Conservation (phyloP, 2,329 filamentous ascomycete genomes). For the Ophiostoma quercus region DNA sequence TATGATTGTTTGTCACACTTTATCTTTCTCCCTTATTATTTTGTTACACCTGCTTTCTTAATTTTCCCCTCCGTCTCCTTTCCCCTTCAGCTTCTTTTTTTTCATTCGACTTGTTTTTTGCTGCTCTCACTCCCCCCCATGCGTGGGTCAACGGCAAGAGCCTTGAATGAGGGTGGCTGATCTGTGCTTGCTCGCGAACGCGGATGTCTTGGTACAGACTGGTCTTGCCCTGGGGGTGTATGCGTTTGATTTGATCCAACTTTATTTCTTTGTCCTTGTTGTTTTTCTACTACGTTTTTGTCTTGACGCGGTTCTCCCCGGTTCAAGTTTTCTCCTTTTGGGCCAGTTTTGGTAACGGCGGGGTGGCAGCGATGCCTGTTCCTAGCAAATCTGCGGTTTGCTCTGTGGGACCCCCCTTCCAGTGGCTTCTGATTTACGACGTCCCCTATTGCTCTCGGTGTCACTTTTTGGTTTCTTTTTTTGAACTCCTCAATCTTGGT, state of each 20-base stretch:
- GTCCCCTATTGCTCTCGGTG: not conserved
- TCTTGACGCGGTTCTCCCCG: not conserved
- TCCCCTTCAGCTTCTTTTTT: not conserved
- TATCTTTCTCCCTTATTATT: not conserved
- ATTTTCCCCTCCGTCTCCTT: not conserved
- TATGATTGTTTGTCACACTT: not conserved
- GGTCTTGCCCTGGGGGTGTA: not conserved
- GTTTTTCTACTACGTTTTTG: not conserved
- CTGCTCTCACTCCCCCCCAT: not conserved
- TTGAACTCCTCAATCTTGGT: not conserved
- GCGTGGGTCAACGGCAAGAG: constrained; percentile 10
- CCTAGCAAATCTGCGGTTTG: not conserved
- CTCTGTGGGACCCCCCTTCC: constrained; percentile 1
- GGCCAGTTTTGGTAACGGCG: constrained; percentile 9
- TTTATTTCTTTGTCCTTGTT: not conserved
- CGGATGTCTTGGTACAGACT: not conserved
- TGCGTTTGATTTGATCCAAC: not conserved
- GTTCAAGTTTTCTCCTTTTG: constrained; percentile 13
- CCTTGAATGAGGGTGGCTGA: not conserved
- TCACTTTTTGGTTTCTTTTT: not conserved
- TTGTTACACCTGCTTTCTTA: not conserved
- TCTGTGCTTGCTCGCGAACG: not conserved
- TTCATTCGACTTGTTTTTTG: not conserved
- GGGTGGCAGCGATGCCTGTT: constrained; percentile 24
- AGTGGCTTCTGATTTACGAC: not conserved